Percentiles rank a stretch among this genome's conserved stretches.
phyloP scores from a whole-genome alignment of 2,329 filamentous ascomycete genomes.

The Elsinoe arachidis region DNA sequence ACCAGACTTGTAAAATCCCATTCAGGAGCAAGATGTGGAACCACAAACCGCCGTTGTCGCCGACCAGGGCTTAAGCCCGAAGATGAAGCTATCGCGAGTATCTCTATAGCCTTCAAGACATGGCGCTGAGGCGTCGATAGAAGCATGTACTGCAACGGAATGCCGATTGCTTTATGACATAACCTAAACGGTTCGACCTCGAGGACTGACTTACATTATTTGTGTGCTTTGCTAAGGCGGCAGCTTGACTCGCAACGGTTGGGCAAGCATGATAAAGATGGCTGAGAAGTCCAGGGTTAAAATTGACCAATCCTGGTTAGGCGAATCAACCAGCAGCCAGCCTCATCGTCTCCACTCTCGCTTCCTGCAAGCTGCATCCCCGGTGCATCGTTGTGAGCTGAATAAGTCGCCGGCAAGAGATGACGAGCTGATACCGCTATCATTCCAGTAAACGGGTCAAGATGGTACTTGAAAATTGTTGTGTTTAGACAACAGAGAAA shows the following conservation, averaged over 20 bases:
- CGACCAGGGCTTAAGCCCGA: too few relatives aligned
- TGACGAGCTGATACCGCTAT: not conserved
- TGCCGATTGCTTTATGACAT: not conserved
- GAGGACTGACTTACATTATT: not conserved
- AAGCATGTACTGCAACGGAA: not conserved
- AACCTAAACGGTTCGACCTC: not conserved
- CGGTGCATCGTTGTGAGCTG: not conserved
- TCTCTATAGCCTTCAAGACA: not conserved
- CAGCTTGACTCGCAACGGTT: constrained; percentile 4
- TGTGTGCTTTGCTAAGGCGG: not conserved
- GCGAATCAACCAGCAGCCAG: not conserved
- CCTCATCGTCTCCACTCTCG: constrained; percentile 7
- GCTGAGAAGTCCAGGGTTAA: not conserved
- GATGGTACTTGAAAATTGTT: not conserved
- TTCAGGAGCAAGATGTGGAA: too few relatives aligned
- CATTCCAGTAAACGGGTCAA: not conserved
- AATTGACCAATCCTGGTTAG: not conserved
- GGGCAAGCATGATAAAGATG: not conserved
- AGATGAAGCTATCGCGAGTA: not conserved
- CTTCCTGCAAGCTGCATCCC: constrained; percentile 2
- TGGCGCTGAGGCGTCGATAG: not conserved
- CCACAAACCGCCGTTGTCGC: too few relatives aligned
- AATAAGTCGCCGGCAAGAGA: not conserved
- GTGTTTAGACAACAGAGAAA: not conserved
- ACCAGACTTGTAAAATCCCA: not conserved